Percentiles rank a stretch among this genome's conserved stretches.
phyloP scores from a whole-genome alignment of 2,329 filamentous ascomycete species.

The Ciborinia camelliae region DNA sequence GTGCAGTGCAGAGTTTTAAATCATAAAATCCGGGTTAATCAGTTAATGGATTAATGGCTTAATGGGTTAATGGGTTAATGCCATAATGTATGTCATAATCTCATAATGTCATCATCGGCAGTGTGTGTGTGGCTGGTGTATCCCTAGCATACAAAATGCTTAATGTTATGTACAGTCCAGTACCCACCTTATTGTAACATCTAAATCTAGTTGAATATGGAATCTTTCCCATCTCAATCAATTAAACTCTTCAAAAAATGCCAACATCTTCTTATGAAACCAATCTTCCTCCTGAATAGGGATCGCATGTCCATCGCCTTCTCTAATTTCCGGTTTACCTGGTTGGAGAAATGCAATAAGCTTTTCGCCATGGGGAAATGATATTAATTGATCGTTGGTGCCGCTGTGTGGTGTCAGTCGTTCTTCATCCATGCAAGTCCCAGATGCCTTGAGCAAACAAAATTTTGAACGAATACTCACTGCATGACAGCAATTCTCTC shows the following conservation, averaged over 20 bases:
- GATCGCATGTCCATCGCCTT: constrained; percentile 72
- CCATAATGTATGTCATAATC: no score
- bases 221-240: background rate
- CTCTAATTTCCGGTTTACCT: constrained; percentile 57
- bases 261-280: constrained; percentile 53
- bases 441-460: background rate
- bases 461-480: background rate
- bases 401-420: constrained; percentile 43
- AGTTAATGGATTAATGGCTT: no score
- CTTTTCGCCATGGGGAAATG: constrained; percentile 63
- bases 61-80: no score
- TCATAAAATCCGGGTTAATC: background rate
- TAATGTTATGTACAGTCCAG: no score
- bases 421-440: background rate
- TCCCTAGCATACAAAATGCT: no score
- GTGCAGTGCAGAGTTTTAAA: background rate
- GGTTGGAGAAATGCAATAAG: constrained; percentile 64
- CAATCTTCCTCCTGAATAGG: constrained; percentile 67
- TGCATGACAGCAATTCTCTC: constrained; percentile 75
- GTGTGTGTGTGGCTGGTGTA: constrained; percentile 9
- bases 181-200: no score
- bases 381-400: constrained; percentile 73
- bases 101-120: no score
- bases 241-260: constrained; percentile 6
- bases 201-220: no score